Evolutionary conservation across 352 stramenopile genomes (phyloP).

Genomic region (Globisporangium barbulae): DNA sequence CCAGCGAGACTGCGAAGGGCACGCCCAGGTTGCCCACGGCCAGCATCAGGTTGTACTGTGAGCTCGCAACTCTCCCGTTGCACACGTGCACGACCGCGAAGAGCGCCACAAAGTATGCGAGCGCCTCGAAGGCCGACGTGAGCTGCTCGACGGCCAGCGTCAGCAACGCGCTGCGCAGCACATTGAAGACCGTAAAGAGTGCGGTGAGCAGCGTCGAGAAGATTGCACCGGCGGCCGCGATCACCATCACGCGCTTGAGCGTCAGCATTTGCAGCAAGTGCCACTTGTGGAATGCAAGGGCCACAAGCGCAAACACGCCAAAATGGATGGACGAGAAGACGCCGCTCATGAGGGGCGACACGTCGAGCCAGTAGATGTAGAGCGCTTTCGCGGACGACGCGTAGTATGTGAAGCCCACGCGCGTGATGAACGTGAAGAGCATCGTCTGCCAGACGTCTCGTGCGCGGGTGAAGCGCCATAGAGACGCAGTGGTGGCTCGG

Average conservation of each 20-base stretch:
- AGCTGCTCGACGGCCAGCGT: constrained; percentile 53
- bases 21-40: constrained; percentile 52
- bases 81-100: constrained; percentile 44
- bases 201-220: constrained; percentile 35
- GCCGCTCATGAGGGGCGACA: constrained; percentile 37
- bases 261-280: constrained; percentile 21
- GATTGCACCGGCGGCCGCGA: constrained; percentile 30
- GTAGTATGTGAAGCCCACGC: constrained; percentile 62
- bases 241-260: constrained; percentile 37
- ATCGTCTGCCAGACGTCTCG: constrained; percentile 38
- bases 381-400: constrained; percentile 47
- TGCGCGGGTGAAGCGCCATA: constrained; percentile 38
- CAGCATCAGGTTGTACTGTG: constrained; percentile 48
- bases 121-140: constrained; percentile 42
- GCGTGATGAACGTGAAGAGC: constrained; percentile 39
- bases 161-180: constrained; percentile 44
- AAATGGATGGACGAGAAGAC: constrained; percentile 46
- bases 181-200: constrained; percentile 53
- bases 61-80: constrained; percentile 1
- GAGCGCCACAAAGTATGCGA: constrained; percentile 48
- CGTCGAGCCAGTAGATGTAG: constrained; percentile 51
- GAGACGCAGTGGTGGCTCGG: constrained; percentile 15
- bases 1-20: constrained; percentile 53
- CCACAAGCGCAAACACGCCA: constrained; percentile 35
- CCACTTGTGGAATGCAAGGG: constrained; percentile 23